These are phyloP conservation scores for Drosera capensis DNA, from an alignment of 148 eudicot genomes.

Conservation along the genomic window DNA sequence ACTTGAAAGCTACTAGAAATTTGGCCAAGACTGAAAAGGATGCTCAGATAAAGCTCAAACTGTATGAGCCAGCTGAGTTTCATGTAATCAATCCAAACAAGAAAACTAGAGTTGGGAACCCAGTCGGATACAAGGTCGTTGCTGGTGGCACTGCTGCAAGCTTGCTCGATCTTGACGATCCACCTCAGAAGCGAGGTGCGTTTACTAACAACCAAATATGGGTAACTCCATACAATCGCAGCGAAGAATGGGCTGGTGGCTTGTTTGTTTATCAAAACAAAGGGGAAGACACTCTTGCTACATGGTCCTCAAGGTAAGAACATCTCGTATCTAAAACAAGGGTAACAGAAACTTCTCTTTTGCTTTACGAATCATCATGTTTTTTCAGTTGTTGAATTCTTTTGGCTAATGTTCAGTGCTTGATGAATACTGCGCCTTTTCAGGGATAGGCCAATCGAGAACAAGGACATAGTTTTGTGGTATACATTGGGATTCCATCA, in stretches of 20 bases:
- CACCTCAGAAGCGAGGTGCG: conserved; percentile 81
- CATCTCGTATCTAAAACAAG: neutral
- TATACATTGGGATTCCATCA: conserved; percentile 89
- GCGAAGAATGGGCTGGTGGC: conserved; percentile 95
- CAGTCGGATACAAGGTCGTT: conserved; percentile 87
- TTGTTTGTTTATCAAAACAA: conserved; percentile 69
- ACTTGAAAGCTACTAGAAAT: conserved; percentile 60
- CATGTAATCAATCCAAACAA: conserved; percentile 68
- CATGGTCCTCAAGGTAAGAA: conserved; percentile 76
- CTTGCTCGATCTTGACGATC: conserved; percentile 73
- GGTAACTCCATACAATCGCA: conserved; percentile 77
- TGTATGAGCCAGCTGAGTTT: conserved; percentile 73
- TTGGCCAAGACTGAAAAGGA: conserved; percentile 92
- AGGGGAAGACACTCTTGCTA: conserved; percentile 81
- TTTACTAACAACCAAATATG: conserved; percentile 92
- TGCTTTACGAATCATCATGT: neutral
- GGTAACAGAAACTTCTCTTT: no score
- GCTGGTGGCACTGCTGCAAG: conserved; percentile 87
- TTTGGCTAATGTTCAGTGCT: no score
- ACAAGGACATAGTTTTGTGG: conserved; percentile 81
- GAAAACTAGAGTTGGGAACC: conserved; percentile 71
- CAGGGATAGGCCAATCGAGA: conserved; percentile 77
- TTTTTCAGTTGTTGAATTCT: neutral
- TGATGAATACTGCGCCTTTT: no score
- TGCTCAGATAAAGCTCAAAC: conserved; percentile 83